These are phyloP conservation scores for Chaetomium strumarium DNA, from an alignment of 2,329 filamentous ascomycete genomes.

Conservation along the genomic window DNA sequence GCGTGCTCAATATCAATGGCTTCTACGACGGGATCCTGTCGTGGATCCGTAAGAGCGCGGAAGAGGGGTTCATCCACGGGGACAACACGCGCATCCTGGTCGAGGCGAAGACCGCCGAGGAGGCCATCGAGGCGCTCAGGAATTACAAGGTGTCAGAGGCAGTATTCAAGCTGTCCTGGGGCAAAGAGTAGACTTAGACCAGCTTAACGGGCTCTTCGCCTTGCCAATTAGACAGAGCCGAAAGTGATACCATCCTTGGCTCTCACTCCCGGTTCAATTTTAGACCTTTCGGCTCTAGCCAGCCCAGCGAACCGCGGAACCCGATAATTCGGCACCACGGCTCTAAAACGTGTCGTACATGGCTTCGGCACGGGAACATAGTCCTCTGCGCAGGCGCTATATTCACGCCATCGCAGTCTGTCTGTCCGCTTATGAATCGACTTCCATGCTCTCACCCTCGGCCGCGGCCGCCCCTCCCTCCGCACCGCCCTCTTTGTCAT, in stretches of 20 bases:
- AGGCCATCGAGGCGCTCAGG: slow-evolving; percentile 63
- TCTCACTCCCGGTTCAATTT: not conserved
- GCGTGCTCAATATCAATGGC: slow-evolving; percentile 79
- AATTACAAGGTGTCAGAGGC: slow-evolving; percentile 72
- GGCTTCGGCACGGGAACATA: not conserved
- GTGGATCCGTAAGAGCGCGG: slow-evolving; percentile 73
- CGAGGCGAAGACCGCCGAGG: slow-evolving; percentile 65
- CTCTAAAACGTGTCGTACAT: slow-evolving; percentile 7
- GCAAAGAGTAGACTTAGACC: slow-evolving; percentile 44
- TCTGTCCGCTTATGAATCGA: slow-evolving; percentile 25
- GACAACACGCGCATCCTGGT: slow-evolving; percentile 71
- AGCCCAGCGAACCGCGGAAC: not conserved
- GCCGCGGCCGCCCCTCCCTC: slow-evolving; percentile 35
- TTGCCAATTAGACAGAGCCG: not conserved
- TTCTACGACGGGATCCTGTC: slow-evolving; percentile 84
- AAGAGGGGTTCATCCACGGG: slow-evolving; percentile 67
- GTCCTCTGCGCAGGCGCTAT: not conserved
- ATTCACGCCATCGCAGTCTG: not conserved
- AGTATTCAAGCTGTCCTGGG: slow-evolving; percentile 79
- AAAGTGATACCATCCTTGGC: slow-evolving; percentile 3
- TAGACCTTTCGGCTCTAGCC: not conserved
- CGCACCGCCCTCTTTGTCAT: slow-evolving; percentile 44
- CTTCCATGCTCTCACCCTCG: slow-evolving; percentile 29
- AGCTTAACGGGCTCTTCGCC: not conserved
- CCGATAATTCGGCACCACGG: not conserved